Base-by-base conservation (phyloP, 2,329 filamentous ascomycete genomes). In the Verticillium longisporum region DNA sequence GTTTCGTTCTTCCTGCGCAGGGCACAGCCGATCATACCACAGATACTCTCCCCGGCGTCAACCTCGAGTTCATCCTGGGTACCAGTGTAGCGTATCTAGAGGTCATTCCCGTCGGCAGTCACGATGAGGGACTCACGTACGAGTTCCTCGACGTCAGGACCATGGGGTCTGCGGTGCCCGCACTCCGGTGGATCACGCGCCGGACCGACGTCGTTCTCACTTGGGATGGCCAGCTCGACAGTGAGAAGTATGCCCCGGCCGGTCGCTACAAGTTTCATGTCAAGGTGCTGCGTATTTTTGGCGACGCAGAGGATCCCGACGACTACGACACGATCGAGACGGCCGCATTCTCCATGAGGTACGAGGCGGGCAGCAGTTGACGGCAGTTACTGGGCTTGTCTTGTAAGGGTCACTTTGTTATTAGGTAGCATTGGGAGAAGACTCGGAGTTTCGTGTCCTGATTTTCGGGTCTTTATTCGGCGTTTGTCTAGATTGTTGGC, bases 201-300 rank as follows among this genome's bases (percentile, higher is more conserved):
- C 68, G 67, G 31, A 2, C 61, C 4, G 61, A 66, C 61, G 34
- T 7, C 9, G 33, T 7, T 21, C n/a, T 70, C 6, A 58, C 61
- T 0, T 86, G 80, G 75, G 76, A 80, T 57, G 83, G 83, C 13
- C 70, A 72, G 59, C 70, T 85, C 5, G 72, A 72, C 0, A 75
- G 79, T 10, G 81, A 80, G 14, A 73, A 66, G 1, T 83, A 79
- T 62, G 82, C 76, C 1, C 77, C 80, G 0, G 72, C 75, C 0
- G 83, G 83, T 11, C 66, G 68, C 33, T 85, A 86, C 70, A 79
- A 77, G 69, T 72, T 85, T 57, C 72, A 73, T 1, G 72, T 83
- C 33, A 75, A 76, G 61, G 78, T 81, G 2, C 69, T 85, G 64
- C 77, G 75, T 62, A 77, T 85, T 62, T 83, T 80, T 66, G 83